These are phyloP conservation scores for Citrus maxima DNA, from an alignment of 345 rosid genomes.

Conservation along the genomic window DNA sequence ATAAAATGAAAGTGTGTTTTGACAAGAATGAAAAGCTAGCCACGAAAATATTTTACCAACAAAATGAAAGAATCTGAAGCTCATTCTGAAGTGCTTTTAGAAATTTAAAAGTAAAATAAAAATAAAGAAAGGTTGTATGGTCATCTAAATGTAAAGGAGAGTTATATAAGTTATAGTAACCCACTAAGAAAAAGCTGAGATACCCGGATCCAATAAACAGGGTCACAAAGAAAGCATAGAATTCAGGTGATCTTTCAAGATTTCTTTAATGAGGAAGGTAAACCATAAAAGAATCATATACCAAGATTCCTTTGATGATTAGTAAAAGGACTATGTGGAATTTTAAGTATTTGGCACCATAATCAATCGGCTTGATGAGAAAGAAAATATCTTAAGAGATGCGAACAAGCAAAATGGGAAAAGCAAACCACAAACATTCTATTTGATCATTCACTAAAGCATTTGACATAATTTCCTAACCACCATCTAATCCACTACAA, in stretches of 20 bases:
- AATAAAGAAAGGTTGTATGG: not conserved
- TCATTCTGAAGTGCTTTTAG: constrained; percentile 1
- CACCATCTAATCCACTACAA: not conserved
- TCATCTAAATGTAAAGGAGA: not conserved
- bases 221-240: constrained; percentile 4
- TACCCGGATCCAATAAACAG: constrained; percentile 2
- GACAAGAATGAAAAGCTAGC: constrained; percentile 4
- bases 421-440: not conserved
- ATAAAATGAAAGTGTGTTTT: constrained; percentile 21
- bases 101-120: not conserved
- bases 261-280: constrained; percentile 5
- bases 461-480: not conserved
- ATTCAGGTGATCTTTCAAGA: not conserved
- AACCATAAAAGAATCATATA: constrained; percentile 12
- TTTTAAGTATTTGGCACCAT: not conserved
- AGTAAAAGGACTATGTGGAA: not conserved
- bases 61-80: constrained; percentile 15
- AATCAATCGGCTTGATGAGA: constrained; percentile 1
- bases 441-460: not conserved
- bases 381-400: not conserved
- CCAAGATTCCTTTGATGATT: constrained; percentile 17
- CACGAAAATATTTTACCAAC: constrained; percentile 8
- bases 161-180: not conserved
- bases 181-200: constrained; percentile 15
- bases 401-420: not conserved